These are phyloP conservation scores for Pseudocercospora macadamiae DNA, from an alignment of 2,329 filamentous ascomycete species.

Conservation along the genomic window DNA sequence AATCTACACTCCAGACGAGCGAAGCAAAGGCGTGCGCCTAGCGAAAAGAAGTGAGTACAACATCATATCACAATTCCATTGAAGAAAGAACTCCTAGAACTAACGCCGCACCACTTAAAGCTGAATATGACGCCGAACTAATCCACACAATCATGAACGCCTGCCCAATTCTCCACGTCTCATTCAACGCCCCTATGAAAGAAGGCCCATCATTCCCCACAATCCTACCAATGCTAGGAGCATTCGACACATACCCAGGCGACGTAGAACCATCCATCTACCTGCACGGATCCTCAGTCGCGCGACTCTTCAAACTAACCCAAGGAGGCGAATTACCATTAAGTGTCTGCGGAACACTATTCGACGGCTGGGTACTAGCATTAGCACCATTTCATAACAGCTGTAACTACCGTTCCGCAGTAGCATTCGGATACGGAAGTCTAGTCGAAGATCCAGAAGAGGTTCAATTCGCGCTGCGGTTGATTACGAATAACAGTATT, in stretches of 20 bases:
- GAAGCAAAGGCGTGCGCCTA: constrained; percentile 34
- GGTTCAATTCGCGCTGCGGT: constrained; percentile 75
- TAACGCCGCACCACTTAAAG: constrained; percentile 52
- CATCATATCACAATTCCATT: no score
- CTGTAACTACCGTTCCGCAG: constrained; percentile 80
- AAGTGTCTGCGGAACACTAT: constrained; percentile 70
- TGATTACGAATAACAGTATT: constrained; percentile 76
- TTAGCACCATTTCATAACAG: constrained; percentile 79
- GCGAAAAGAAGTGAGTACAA: constrained; percentile 31
- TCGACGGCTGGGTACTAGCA: constrained; percentile 79
- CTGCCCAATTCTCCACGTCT: constrained; percentile 76
- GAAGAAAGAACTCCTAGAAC: no score
- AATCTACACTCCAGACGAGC: constrained; percentile 33
- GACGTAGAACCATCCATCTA: constrained; percentile 72
- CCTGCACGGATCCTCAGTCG: constrained; percentile 81
- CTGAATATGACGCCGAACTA: constrained; percentile 69
- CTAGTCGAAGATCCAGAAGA: constrained; percentile 74
- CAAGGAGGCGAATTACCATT: constrained; percentile 60
- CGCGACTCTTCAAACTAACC: constrained; percentile 72
- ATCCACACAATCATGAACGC: constrained; percentile 78
- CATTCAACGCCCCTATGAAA: constrained; percentile 64
- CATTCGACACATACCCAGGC: constrained; percentile 72
- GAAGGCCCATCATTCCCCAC: constrained; percentile 66
- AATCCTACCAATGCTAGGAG: constrained; percentile 82
- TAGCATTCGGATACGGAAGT: constrained; percentile 74